These are phyloP conservation scores for Sphagnum contortum DNA, from an alignment of 225 moss, liverwort and hornwort genomes.

Conservation along the genomic window DNA sequence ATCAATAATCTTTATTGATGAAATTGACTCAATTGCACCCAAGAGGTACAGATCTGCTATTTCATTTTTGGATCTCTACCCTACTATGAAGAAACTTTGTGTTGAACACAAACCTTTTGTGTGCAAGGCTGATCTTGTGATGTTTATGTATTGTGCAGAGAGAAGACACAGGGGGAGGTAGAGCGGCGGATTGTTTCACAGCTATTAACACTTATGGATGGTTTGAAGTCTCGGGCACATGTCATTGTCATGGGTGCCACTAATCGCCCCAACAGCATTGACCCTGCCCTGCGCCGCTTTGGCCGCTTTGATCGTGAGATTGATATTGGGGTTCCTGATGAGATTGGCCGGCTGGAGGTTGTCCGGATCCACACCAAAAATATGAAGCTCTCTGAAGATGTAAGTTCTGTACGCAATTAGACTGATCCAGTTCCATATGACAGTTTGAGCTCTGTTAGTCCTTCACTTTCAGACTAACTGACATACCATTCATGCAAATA, in stretches of 20 bases:
- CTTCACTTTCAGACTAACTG: neutral
- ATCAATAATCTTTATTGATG: slow-evolving; percentile 1
- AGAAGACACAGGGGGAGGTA: slow-evolving; percentile 7
- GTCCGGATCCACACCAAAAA: slow-evolving; percentile 43
- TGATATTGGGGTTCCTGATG: slow-evolving; percentile 43
- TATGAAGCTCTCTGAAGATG: slow-evolving; percentile 18
- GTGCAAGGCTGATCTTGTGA: too few species aligned
- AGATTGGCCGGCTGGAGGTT: slow-evolving; percentile 37
- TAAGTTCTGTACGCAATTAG: neutral
- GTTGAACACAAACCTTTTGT: too few species aligned
- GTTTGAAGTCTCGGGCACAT: slow-evolving; percentile 23
- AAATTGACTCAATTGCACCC: slow-evolving; percentile 5
- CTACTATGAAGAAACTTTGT: too few species aligned
- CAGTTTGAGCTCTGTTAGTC: neutral
- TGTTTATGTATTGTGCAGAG: neutral
- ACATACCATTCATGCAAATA: neutral
- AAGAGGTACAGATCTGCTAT: neutral
- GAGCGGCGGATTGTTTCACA: slow-evolving; percentile 6
- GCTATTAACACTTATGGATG: slow-evolving; percentile 4
- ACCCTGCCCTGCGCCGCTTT: slow-evolving; percentile 36
- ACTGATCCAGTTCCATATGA: neutral
- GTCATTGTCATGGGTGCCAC: slow-evolving; percentile 53
- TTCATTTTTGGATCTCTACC: too few species aligned
- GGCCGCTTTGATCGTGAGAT: slow-evolving; percentile 47
- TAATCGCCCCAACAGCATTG: slow-evolving; percentile 36